Percentiles rank a stretch among this genome's conserved stretches.
phyloP scores from a whole-genome alignment of 2,329 filamentous ascomycete genomes.

The Colletotrichum phormii region DNA sequence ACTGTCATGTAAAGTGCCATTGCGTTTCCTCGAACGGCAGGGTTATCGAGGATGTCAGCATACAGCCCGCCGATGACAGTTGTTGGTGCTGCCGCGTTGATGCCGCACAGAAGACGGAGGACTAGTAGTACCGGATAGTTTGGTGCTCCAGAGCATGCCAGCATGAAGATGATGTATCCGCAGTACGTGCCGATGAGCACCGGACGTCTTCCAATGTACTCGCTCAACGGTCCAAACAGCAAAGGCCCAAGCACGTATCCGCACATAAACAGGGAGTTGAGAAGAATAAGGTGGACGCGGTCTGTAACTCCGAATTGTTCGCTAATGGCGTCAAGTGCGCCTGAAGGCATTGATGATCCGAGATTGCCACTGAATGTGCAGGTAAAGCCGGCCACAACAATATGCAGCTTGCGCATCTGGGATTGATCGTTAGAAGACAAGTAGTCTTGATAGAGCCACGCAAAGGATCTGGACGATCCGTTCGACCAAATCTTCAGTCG shows the following conservation, averaged over 20 bases:
- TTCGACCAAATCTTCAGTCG: not conserved
- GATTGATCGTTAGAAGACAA: not conserved
- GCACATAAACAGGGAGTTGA: constrained; percentile 51
- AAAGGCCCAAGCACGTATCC: constrained; percentile 50
- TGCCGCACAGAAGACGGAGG: constrained; percentile 50
- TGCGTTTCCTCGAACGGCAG: constrained; percentile 46
- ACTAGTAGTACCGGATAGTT: constrained; percentile 57
- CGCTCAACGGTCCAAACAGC: constrained; percentile 49
- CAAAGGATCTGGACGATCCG: not conserved
- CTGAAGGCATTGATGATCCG: constrained; percentile 50
- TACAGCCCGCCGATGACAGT: constrained; percentile 49
- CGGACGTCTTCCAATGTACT: constrained; percentile 48
- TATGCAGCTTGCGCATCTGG: constrained; percentile 46
- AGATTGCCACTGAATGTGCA: constrained; percentile 52
- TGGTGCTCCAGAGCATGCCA: constrained; percentile 52
- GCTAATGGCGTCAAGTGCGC: constrained; percentile 49
- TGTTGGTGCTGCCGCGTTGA: constrained; percentile 49
- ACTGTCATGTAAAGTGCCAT: constrained; percentile 50
- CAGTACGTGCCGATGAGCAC: constrained; percentile 48
- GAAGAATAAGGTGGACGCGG: constrained; percentile 44
- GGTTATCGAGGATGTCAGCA: constrained; percentile 47
- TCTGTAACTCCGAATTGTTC: constrained; percentile 43
- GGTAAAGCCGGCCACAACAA: constrained; percentile 49
- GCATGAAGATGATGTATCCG: constrained; percentile 48
- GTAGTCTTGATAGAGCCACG: too few species aligned